Base-by-base conservation (phyloP, 2,329 filamentous ascomycete genomes). In the Xylariaceae sp. region DNA sequence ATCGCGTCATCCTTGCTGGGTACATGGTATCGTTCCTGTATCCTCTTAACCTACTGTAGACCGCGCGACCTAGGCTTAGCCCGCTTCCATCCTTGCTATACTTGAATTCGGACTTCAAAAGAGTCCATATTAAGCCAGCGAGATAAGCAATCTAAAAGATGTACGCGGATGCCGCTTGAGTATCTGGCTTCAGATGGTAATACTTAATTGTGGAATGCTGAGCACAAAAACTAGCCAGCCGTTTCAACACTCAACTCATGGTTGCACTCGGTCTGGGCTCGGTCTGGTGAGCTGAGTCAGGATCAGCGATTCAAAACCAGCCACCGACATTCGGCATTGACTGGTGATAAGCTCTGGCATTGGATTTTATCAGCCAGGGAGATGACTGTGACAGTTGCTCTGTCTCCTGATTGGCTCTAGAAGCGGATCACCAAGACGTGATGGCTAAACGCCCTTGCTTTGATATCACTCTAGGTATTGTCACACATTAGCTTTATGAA, bases 251-350 rank as follows among this genome's bases (percentile, higher is more conserved):
- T n/a, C n/a, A n/a, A n/a, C n/a, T 43, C 44, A 50, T 26, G 18
- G 53, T 58, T 42, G 46, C 42, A 55, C 27, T 50, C 53, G 53
- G 53, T 41, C 41, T 30, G 52, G 53, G 50, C 53, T 23, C 4
- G 8, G 10, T 6, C 15, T 32, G 35, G 49, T 43, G 21, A 58
- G 51, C 46, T 51, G 55, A 51, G 49, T 57, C 54, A 57, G 35
- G 27, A 40, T 50, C 44, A 42, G 33, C 33, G 43, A 44, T 15
- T 39, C 27, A 27, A 42, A 32, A 24, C 42, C 37, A 55, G 44
- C 53, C 53, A 49, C 44, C 49, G 53, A 45, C 27, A 30, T 32
- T 53, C 10, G 11, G 9, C 11, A 20, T 32, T 39, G 27, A 20
- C 26, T 15, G 33, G 23, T 41, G 40, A 46, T 43, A 55, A 21